Evolutionary conservation across 257 asterid genomes (phyloP).

Genomic region (Avicennia marina): DNA sequence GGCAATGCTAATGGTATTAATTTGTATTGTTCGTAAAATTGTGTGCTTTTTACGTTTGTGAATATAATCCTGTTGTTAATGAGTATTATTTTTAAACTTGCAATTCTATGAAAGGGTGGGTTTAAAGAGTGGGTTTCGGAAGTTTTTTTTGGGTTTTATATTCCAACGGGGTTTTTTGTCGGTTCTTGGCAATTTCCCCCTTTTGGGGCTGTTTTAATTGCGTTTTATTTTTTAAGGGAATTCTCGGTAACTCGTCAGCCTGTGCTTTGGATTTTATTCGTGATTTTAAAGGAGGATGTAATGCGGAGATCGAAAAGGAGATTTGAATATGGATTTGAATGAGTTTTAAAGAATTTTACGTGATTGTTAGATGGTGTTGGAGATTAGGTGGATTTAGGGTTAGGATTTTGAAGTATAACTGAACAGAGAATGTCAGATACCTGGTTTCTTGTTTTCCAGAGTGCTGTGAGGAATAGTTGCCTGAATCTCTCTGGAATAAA

Average conservation of each 20-base stretch:
- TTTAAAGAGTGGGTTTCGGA: neutral
- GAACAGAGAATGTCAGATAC: neutral
- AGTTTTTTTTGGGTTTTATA: neutral
- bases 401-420: neutral
- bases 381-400: neutral
- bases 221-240: neutral
- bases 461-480: neutral
- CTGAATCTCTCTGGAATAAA: neutral
- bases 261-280: neutral
- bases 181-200: neutral
- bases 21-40: conserved; percentile 2
- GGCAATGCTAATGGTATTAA: conserved; percentile 37
- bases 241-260: too few species aligned
- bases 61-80: neutral
- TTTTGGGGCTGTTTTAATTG: neutral
- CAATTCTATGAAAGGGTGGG: neutral
- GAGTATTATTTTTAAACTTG: neutral
- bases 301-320: neutral
- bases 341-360: neutral
- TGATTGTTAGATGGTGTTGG: neutral
- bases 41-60: neutral
- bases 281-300: neutral
- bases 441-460: neutral
- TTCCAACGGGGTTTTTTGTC: neutral
- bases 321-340: neutral